A percentile compares a stretch with the other conserved stretches of the same genome.
These are phyloP conservation scores for Tuctoria greenei DNA, from an alignment of 176 grass and related monocot species.

Conservation along the genomic window DNA sequence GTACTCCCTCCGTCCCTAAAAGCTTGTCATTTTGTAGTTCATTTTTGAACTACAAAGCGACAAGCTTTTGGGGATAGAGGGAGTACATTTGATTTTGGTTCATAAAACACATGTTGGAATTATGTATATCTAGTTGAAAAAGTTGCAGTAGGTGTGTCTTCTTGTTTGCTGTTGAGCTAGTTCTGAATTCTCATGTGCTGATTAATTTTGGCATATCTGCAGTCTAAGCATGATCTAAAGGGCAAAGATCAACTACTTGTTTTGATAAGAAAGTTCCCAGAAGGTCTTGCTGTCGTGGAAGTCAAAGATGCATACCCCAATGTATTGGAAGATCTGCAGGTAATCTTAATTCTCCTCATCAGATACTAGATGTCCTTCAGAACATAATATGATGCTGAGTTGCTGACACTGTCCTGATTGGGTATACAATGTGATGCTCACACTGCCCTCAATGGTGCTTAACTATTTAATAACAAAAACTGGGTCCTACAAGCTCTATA, in stretches of 20 bases:
- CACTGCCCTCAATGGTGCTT: not conserved
- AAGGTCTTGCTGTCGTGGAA: constrained; percentile 81
- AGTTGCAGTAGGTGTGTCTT: not conserved
- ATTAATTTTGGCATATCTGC: constrained; percentile 26
- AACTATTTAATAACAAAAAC: no score
- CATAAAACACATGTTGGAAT: no score
- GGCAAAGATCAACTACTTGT: constrained; percentile 82
- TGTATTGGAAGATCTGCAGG: constrained; percentile 79
- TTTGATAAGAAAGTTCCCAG: constrained; percentile 59
- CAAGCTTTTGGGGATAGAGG: no score
- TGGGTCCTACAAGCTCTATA: no score
- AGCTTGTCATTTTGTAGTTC: no score
- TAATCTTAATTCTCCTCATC: constrained; percentile 16
- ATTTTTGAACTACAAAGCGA: no score
- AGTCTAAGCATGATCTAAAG: constrained; percentile 88
- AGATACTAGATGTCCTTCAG: not conserved
- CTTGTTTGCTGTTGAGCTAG: constrained; percentile 22
- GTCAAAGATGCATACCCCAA: constrained; percentile 77
- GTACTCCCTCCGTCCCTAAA: no score
- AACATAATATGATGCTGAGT: not conserved
- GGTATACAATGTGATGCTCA: no score
- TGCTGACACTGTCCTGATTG: no score
- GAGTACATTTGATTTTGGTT: no score
- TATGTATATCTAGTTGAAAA: not conserved
- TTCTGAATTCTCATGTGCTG: constrained; percentile 15